Conservation (phyloP, 495 filamentous ascomycete species). For the Neurospora sp. region DNA sequence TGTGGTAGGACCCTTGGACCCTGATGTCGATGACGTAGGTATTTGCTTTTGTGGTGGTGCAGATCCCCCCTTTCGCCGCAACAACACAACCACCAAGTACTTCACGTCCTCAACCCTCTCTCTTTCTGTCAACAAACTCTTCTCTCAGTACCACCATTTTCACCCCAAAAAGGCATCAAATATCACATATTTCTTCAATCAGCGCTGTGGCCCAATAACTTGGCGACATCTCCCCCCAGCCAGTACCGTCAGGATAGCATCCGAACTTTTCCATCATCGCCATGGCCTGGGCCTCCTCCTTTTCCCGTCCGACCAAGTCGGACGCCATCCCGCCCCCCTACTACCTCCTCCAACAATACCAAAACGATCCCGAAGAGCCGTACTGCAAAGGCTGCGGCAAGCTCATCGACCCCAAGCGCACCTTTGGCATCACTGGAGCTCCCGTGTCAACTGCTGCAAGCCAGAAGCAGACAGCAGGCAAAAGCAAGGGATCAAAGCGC, state of each 20-base stretch:
- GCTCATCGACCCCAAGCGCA: slow-evolving; percentile 20
- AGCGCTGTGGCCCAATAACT: not conserved
- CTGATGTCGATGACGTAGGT: not conserved
- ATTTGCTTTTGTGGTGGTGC: not conserved
- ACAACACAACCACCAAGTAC: not conserved
- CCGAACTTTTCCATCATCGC: not conserved
- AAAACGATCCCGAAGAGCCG: slow-evolving; percentile 18
- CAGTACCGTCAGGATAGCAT: not conserved
- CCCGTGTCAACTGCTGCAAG: not conserved
- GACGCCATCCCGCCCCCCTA: slow-evolving; percentile 26
- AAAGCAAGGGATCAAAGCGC: not conserved
- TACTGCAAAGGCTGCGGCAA: slow-evolving; percentile 35
- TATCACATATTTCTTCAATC: not conserved
- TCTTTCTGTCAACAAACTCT: not conserved
- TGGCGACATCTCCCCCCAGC: not conserved
- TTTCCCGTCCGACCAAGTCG: slow-evolving; percentile 28
- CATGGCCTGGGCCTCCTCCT: slow-evolving; percentile 33
- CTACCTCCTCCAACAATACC: slow-evolving; percentile 24
- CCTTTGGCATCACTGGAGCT: not conserved
- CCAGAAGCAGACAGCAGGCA: not conserved
- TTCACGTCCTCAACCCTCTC: not conserved
- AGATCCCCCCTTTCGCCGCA: not conserved
- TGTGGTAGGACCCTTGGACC: not conserved
- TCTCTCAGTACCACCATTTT: not conserved
- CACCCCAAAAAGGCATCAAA: not conserved